phyloP scores from a whole-genome alignment of 2,329 filamentous ascomycete species.

The Fusarium cyanostomum region DNA sequence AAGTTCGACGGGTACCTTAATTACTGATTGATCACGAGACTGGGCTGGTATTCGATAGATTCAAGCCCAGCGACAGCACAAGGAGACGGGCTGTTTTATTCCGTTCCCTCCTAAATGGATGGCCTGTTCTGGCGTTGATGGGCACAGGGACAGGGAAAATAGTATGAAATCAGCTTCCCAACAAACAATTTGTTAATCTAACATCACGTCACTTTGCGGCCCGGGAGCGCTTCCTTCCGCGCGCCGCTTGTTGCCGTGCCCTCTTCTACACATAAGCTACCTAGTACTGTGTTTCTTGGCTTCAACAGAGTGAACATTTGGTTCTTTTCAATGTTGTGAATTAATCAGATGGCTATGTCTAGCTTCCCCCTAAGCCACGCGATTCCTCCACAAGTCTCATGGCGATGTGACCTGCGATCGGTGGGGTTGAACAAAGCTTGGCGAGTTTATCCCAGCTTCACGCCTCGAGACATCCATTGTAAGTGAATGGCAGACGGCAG shows the following conservation, averaged over 20 bases:
- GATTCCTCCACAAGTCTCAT: no score
- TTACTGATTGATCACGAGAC: slow-evolving; percentile 27
- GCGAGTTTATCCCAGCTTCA: background rate
- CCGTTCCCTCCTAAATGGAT: background rate
- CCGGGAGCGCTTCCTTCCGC: slow-evolving; percentile 5
- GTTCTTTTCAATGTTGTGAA: no score
- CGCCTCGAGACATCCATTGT: background rate
- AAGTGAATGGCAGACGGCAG: background rate
- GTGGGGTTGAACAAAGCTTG: slow-evolving; percentile 3
- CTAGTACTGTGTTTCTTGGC: no score
- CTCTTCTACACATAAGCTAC: no score
- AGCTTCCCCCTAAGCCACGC: background rate
- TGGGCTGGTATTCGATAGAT: background rate
- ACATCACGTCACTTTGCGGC: slow-evolving; percentile 19
- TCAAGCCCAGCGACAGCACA: background rate
- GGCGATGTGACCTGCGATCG: background rate
- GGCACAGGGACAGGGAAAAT: background rate
- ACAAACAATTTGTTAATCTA: slow-evolving; percentile 17
- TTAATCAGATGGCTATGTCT: no score
- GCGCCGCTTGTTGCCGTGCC: no score
- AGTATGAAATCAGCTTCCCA: background rate
- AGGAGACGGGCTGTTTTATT: no score
- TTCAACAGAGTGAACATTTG: no score
- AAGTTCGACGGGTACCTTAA: background rate
- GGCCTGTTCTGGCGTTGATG: slow-evolving; percentile 1